Conservation (phyloP, 495 filamentous ascomycete genomes). For the Hypoxylon crocopeplum region DNA sequence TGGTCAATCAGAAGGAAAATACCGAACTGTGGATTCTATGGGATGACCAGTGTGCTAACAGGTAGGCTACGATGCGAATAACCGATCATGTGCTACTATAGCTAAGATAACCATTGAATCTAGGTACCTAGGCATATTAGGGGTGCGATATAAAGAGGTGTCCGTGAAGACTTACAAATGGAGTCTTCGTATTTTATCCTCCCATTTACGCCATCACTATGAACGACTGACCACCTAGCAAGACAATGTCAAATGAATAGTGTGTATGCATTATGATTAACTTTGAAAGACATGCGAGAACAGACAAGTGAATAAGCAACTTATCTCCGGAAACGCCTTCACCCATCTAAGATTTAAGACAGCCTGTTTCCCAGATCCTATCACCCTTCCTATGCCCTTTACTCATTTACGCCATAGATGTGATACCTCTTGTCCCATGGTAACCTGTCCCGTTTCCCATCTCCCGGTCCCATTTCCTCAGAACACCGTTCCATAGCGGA, state of each 20-base stretch:
- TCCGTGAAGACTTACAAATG: no score
- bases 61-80: no score
- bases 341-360: slow-evolving; percentile 10
- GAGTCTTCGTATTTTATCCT: no score
- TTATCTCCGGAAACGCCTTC: slow-evolving; percentile 7
- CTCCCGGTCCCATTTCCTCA: background rate
- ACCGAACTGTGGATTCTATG: no score
- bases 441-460: background rate
- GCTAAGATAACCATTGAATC: no score
- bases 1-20: no score
- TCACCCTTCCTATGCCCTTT: slow-evolving; percentile 5
- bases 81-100: no score
- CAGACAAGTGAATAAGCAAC: background rate
- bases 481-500: slow-evolving; percentile 6
- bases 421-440: slow-evolving; percentile 1
- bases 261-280: slow-evolving; percentile 1
- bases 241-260: background rate
- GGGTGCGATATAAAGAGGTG: no score
- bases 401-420: slow-evolving; percentile 8
- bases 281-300: background rate
- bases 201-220: no score
- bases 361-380: background rate
- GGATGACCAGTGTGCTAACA: no score
- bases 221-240: no score
- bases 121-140: no score